Percentiles rank a stretch among this genome's conserved stretches.
Evolutionary conservation across 1,284 basidiomycete genomes (phyloP).

Genomic region (Stereum hirsutum): DNA sequence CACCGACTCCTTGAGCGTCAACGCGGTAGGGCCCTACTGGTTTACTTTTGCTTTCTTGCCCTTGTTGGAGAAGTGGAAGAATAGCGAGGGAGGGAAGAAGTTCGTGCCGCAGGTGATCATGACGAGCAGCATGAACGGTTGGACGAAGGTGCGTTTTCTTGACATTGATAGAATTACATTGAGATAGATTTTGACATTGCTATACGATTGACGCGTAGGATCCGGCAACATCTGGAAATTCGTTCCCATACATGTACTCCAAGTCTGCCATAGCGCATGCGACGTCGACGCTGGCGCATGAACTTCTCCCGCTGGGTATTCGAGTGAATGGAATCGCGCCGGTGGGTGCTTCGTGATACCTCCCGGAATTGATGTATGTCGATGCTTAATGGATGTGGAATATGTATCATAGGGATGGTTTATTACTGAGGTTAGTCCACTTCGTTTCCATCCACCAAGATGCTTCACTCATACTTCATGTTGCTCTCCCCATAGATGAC

Average conservation of each 20-base stretch:
- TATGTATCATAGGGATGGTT: conserved; percentile 21
- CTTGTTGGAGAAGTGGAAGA: conserved; percentile 37
- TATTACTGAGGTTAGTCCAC: conserved; percentile 14
- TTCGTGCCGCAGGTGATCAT: conserved; percentile 42
- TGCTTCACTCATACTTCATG: no score
- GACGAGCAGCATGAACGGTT: conserved; percentile 46
- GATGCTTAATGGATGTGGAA: no score
- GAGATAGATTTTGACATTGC: no score
- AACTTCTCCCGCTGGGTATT: conserved; percentile 40
- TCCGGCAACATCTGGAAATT: conserved; percentile 27
- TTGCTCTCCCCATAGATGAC: conserved; percentile 19
- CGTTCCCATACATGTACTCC: conserved; percentile 39
- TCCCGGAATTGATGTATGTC: no score
- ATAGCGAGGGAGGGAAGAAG: conserved; percentile 12
- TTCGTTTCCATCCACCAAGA: no score
- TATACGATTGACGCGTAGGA: no score
- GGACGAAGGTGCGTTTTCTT: no score
- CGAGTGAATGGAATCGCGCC: conserved; percentile 49
- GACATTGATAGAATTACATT: no score
- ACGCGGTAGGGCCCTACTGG: conserved; percentile 40
- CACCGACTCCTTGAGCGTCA: conserved; percentile 27
- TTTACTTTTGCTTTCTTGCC: conserved; percentile 43
- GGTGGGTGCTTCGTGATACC: no score
- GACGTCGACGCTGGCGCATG: conserved; percentile 38
- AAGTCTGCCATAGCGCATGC: conserved; percentile 43